Evolutionary conservation across 2,329 filamentous ascomycete species (phyloP), one percentile per base, ranked within the genome.

Genomic region (Lachnellula arida): DNA sequence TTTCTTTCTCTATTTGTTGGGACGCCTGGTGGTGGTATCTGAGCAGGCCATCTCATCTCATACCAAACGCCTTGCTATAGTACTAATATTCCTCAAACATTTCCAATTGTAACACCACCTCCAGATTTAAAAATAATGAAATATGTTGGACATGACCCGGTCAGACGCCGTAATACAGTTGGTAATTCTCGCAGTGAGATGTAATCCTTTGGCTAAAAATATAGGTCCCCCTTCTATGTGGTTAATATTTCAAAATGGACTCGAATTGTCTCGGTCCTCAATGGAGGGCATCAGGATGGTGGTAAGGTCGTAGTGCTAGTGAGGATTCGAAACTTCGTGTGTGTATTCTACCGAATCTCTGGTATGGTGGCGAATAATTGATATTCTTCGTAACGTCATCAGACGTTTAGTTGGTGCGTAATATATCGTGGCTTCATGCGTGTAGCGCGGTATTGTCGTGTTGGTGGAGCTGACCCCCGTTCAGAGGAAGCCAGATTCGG

Each of bases 401-500:
- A 59, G 53, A 55, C 51, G 39, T 56, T 28, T 55, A 54, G 49
- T 56, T 53, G 49, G 54, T 55, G 59, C 54, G 55, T 50, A 46
- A 53, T 51, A 51, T 39, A 51, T 57, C 55, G 52, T 59, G 56
- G 55, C 57, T 53, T 58, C 54, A 55, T 61, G 55, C 50, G 44
- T 60, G 55, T 55, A 43, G 23, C 28, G 46, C 44, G 25, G 49
- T 50, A 53, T 44, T 55, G 42, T 44, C 42, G 5, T 46, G 34
- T 17, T 46, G 44, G 42, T 42, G 46, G 17, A 47, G 12, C 46
- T 49, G 51, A 48, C 52, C 49, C 51, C 54, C 44, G 46, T 46
- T 54, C 58, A 84, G 60, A 84, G 76, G 71, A 84, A 84, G 64
- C 81, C 81, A 60, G 81, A 84, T 70, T 84, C 81, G 65, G 81